A percentile compares a stretch with the other conserved stretches of the same genome.
These are phyloP conservation scores for Sphagnum magellanicum DNA, from an alignment of 228 moss, liverwort and hornwort genomes.

Conservation along the genomic window DNA sequence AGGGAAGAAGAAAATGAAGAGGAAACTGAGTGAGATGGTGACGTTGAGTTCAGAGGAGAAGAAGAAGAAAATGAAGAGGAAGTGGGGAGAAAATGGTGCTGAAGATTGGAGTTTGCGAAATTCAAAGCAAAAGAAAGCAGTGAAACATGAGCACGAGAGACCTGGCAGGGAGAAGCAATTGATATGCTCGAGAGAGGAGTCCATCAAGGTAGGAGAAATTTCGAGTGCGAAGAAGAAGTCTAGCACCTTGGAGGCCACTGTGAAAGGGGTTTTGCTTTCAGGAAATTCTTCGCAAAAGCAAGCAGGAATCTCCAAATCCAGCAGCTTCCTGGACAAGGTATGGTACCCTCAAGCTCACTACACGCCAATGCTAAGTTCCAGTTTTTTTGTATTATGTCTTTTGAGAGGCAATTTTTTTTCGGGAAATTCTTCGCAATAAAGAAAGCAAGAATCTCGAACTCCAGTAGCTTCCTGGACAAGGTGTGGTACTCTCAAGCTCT, in stretches of 20 bases:
- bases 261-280: conserved; percentile 5
- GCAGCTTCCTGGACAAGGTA: conserved; percentile 73
- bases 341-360: neutral
- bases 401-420: conserved; percentile 3
- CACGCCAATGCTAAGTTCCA: neutral
- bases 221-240: neutral
- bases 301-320: conserved; percentile 15
- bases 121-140: neutral
- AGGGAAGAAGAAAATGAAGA: too few species aligned
- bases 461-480: conserved; percentile 64
- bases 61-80: conserved; percentile 1
- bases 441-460: conserved; percentile 15
- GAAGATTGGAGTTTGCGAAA: neutral
- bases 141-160: neutral
- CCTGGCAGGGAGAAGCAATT: conserved; percentile 11
- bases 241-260: conserved; percentile 6
- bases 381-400: neutral
- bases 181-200: conserved; percentile 9
- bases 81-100: conserved; percentile 1
- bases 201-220: conserved; percentile 12
- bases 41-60: neutral
- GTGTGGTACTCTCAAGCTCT: conserved; percentile 12
- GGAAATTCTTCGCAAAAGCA: conserved; percentile 9
- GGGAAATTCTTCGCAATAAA: conserved; percentile 4
- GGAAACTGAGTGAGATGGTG: too few species aligned